Evolutionary conservation across 2,329 filamentous ascomycete genomes (phyloP).

Genomic region (Pezicula neosporulosa): DNA sequence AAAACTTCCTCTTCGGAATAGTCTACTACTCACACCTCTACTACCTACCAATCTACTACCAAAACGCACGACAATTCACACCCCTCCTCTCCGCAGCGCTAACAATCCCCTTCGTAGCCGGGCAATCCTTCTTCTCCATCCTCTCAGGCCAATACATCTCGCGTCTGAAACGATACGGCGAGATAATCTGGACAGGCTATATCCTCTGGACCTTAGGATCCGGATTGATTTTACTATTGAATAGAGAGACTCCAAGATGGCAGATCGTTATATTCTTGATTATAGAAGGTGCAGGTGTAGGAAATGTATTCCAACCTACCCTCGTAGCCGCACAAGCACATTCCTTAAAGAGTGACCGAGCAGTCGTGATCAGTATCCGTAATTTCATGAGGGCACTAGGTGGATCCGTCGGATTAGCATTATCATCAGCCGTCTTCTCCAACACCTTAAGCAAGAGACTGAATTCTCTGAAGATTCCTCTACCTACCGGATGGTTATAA

Average conservation of each 20-base stretch:
- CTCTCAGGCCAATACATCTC: constrained; percentile 56
- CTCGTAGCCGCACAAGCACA: constrained; percentile 58
- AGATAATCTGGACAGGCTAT: constrained; percentile 46
- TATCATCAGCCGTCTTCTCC: constrained; percentile 49
- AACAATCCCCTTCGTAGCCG: constrained; percentile 44
- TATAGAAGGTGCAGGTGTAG: constrained; percentile 49
- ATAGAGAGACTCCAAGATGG: constrained; percentile 38
- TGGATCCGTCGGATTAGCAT: constrained; percentile 53
- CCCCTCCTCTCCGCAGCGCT: constrained; percentile 45
- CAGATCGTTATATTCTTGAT: constrained; percentile 47
- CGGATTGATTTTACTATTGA: constrained; percentile 49
- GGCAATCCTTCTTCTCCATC: constrained; percentile 43
- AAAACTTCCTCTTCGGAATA: constrained; percentile 57
- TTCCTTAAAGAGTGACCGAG: constrained; percentile 51
- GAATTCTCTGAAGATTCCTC: constrained; percentile 5
- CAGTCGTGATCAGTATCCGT: constrained; percentile 58
- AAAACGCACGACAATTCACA: constrained; percentile 42
- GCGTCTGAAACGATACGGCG: constrained; percentile 51
- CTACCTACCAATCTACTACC: constrained; percentile 57
- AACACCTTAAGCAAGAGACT: constrained; percentile 26
- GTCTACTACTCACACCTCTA: constrained; percentile 58
- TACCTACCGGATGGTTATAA: constrained; percentile 16
- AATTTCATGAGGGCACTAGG: constrained; percentile 61
- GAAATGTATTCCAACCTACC: constrained; percentile 43
- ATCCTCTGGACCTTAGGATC: constrained; percentile 42